Base-by-base conservation (phyloP, 2,329 filamentous ascomycete genomes). In the Byssothecium circinans region DNA sequence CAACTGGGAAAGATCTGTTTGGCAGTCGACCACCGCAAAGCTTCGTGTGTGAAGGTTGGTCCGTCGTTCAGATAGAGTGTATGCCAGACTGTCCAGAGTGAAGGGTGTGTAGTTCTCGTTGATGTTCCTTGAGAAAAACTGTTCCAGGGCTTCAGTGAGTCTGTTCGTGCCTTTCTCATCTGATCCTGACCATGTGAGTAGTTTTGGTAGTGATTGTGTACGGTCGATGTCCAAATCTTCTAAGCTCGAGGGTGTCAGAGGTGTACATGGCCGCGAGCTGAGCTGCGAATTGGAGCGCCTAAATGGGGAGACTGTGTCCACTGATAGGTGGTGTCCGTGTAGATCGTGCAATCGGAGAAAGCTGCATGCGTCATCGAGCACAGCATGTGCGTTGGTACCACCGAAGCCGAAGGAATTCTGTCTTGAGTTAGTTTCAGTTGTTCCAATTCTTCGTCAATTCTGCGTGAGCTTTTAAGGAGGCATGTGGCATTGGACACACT, bases 371-470 rank as follows among this genome's bases (percentile, higher is more conserved):
- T 53, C 52, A 10, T 63, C 58, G 8, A 63, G 32, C 27, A 63
- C 42, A 7, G 48, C 49, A 48, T 63, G 60, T 7, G 46, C 45
- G 35, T 63, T 63, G 2, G 58, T 40, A 8, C 60, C 60, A 8
- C 58, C 58, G 30, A 52, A 58, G 2, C 60, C 60, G 40, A 60
- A 61, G 14, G 49, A 53, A 33, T 56, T 56, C n/a, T n/a, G n/a
- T n/a, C n/a, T n/a, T n/a, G n/a, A n/a, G n/a, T n/a, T n/a, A n/a
- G n/a, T n/a, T n/a, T n/a, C n/a, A n/a, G n/a, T n/a, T n/a, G n/a
- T n/a, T n/a, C n/a, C n/a, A n/a, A n/a, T n/a, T n/a, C n/a, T n/a
- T n/a, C n/a, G n/a, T n/a, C n/a, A n/a, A n/a, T n/a, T n/a, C n/a
- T n/a, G n/a, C n/a, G n/a, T n/a, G n/a, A n/a, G n/a, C n/a, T n/a